phyloP scores from a whole-genome alignment of 441 rosid genomes.

The Viola pubescens region DNA sequence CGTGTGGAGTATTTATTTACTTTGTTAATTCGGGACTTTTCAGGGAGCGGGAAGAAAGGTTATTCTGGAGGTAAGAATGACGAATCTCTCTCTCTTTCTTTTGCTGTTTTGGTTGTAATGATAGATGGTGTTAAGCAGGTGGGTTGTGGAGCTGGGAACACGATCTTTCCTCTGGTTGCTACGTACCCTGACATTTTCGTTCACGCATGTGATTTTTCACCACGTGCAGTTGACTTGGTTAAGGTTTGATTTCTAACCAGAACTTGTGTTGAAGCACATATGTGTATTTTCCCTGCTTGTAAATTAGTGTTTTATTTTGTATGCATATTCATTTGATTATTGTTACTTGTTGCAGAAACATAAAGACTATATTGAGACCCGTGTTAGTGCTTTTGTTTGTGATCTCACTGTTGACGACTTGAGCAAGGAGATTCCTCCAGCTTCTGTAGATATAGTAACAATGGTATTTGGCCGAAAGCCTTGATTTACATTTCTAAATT shows the following conservation, averaged over 20 bases:
- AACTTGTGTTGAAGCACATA: too few species aligned
- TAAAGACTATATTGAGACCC: slow-evolving; percentile 59
- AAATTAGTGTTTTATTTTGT: background rate
- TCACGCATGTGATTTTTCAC: slow-evolving; percentile 89
- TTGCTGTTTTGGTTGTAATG: slow-evolving; percentile 11
- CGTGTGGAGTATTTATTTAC: background rate
- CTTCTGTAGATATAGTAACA: slow-evolving; percentile 80
- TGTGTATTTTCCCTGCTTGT: background rate
- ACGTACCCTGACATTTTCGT: slow-evolving; percentile 68
- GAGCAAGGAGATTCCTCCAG: slow-evolving; percentile 56
- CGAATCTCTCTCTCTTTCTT: slow-evolving; percentile 1
- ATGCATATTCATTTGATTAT: background rate
- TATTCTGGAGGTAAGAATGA: slow-evolving; percentile 56
- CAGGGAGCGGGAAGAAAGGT: slow-evolving; percentile 48
- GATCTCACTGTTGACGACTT: slow-evolving; percentile 76
- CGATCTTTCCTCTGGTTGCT: slow-evolving; percentile 71
- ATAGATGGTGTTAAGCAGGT: slow-evolving; percentile 38
- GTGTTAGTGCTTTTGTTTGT: slow-evolving; percentile 56
- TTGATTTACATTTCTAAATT: background rate
- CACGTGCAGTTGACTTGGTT: slow-evolving; percentile 75
- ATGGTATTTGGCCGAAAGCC: slow-evolving; percentile 49
- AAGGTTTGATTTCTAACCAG: slow-evolving; percentile 43
- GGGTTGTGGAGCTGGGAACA: slow-evolving; percentile 96
- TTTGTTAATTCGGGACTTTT: slow-evolving; percentile 7
- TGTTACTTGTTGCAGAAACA: slow-evolving; percentile 50